These are phyloP conservation scores for Boeremia exigua DNA, from an alignment of 2,329 filamentous ascomycete genomes.

Conservation along the genomic window DNA sequence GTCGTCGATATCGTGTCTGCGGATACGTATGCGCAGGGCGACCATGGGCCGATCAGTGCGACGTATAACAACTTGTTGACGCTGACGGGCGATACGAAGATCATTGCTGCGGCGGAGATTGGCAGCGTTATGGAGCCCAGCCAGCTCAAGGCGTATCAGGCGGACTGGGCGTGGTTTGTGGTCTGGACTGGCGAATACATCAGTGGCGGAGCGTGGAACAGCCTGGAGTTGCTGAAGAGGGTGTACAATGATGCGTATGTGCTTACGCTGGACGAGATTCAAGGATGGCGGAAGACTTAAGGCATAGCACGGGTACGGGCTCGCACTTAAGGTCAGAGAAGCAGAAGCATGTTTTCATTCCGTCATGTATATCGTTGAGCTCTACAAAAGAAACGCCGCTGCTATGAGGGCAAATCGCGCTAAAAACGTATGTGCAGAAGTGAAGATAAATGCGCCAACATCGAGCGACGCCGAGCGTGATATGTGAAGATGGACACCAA, in stretches of 20 bases:
- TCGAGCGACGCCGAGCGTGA: slow-evolving; percentile 1
- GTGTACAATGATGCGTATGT: slow-evolving; percentile 42
- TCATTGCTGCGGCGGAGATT: slow-evolving; percentile 57
- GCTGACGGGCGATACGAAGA: slow-evolving; percentile 55
- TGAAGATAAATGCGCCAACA: slow-evolving; percentile 11
- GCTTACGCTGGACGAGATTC: slow-evolving; percentile 37
- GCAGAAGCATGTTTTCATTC: neutral
- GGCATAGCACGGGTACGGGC: neutral
- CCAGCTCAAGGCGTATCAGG: slow-evolving; percentile 52
- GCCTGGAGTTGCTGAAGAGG: slow-evolving; percentile 48
- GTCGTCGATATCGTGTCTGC: slow-evolving; percentile 56
- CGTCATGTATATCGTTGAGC: neutral
- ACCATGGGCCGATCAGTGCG: slow-evolving; percentile 53
- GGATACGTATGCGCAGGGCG: slow-evolving; percentile 54
- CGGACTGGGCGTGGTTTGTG: slow-evolving; percentile 58
- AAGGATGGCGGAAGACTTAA: slow-evolving; percentile 27
- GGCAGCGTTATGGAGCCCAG: slow-evolving; percentile 55
- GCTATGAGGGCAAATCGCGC: neutral
- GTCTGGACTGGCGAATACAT: slow-evolving; percentile 57
- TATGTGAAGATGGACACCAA: neutral
- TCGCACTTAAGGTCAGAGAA: neutral
- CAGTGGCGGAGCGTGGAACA: slow-evolving; percentile 52
- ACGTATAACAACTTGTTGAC: slow-evolving; percentile 54
- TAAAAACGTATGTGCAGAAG: slow-evolving; percentile 15
- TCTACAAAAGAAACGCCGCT: neutral